Conservation (phyloP, 1,139 yeast genomes). For the Yamadazyma atlantica region DNA sequence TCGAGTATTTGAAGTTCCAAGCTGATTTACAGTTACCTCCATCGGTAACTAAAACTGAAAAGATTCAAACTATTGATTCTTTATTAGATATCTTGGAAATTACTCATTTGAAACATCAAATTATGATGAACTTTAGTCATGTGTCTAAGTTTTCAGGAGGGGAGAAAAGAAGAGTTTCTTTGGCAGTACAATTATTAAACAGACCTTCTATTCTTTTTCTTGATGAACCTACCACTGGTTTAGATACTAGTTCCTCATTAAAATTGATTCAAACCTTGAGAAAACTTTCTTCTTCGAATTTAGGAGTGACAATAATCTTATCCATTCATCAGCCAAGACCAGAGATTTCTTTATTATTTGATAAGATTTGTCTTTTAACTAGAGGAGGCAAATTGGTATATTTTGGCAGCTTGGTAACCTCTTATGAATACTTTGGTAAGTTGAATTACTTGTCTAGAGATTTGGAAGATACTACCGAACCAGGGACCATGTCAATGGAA, state of each 20-base stretch:
- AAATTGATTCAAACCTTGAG: conserved; percentile 63
- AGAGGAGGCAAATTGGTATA: conserved; percentile 65
- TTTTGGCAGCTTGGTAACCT: conserved; percentile 50
- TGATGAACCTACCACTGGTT: conserved; percentile 90
- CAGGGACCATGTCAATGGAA: conserved; percentile 47
- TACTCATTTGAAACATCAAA: conserved; percentile 56
- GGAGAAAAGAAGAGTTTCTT: conserved; percentile 73
- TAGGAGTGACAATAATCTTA: conserved; percentile 69
- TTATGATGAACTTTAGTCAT: conserved; percentile 38
- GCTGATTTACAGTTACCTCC: conserved; percentile 65
- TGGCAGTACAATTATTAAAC: conserved; percentile 75
- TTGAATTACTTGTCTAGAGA: conserved; percentile 20
- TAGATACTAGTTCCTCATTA: conserved; percentile 77
- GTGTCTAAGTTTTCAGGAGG: conserved; percentile 73
- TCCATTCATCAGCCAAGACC: conserved; percentile 86
- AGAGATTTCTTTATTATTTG: conserved; percentile 67
- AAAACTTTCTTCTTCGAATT: conserved; percentile 45
- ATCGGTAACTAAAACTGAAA: conserved; percentile 36
- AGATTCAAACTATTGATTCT: conserved; percentile 53
- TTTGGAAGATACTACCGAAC: conserved; percentile 1
- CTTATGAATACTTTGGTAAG: conserved; percentile 51
- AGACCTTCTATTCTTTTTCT: conserved; percentile 75
- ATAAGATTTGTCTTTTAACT: conserved; percentile 68
- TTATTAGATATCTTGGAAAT: conserved; percentile 62
- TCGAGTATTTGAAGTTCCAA: conserved; percentile 67